Evolutionary conservation across 805 yeast species (phyloP).

Genomic region (Deakozyma indianensis): DNA sequence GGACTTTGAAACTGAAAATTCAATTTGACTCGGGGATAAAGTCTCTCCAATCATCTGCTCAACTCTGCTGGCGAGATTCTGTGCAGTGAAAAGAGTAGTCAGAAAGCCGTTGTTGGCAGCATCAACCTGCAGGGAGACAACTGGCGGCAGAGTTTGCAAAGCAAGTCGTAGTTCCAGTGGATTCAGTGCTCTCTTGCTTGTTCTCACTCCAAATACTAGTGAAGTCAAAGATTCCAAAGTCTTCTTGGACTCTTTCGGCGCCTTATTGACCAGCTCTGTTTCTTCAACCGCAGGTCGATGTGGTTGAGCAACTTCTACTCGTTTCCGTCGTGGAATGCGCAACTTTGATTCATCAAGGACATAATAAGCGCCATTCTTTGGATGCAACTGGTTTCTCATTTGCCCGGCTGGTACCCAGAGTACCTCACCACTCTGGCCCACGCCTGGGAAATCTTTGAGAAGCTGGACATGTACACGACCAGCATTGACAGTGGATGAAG

Average conservation of each 20-base stretch:
- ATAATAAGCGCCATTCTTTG: slow-evolving; percentile 60
- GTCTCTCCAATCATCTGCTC: background rate
- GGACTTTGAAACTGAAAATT: background rate
- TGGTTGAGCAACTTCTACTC: slow-evolving; percentile 3
- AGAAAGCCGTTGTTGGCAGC: background rate
- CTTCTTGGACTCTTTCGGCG: background rate
- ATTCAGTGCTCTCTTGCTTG: background rate
- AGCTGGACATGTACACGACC: slow-evolving; percentile 49
- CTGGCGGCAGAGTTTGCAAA: background rate
- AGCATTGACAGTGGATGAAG: slow-evolving; percentile 1
- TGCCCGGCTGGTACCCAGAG: slow-evolving; percentile 61
- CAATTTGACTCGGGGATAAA: background rate
- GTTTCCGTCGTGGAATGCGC: slow-evolving; percentile 12
- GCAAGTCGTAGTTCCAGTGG: background rate
- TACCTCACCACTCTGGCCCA: slow-evolving; percentile 62
- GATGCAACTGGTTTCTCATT: slow-evolving; percentile 70
- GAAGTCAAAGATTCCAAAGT: background rate
- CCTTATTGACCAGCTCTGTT: background rate
- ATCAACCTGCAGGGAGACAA: background rate
- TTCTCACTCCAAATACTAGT: background rate
- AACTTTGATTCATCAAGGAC: slow-evolving; percentile 25
- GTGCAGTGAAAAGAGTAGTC: background rate
- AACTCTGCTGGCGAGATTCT: background rate
- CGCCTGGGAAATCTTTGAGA: slow-evolving; percentile 46
- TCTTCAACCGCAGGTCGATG: background rate